Evolutionary conservation across 2,329 filamentous ascomycete species (phyloP), one percentile per base, ranked within the genome.

Genomic region (Cladophialophora yegresii): DNA sequence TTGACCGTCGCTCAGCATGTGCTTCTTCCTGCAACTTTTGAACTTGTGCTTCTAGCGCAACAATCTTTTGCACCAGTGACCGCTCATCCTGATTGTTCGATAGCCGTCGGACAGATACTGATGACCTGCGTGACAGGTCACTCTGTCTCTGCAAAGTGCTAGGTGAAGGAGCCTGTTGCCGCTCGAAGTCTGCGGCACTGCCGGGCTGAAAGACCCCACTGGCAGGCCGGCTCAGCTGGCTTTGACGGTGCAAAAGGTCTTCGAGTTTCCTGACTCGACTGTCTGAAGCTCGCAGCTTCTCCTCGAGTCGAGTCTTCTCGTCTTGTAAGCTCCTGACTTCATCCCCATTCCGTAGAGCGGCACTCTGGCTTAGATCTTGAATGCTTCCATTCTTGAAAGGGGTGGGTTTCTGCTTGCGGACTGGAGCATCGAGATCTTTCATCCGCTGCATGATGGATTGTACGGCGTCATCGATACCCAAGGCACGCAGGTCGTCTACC

Each of bases 381-480:
- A 98, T 85, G 73, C 95, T 98, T 16, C 95, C 95, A 73, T 96
- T 95, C 75, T 97, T 97, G 81, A 99, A 98, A 6, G 95, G 86
- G 63, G 92, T 87, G 76, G 92, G 93, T 66, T 88, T 86, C 74
- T 96, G 93, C 75, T 95, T 91, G 71, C 89, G 92, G 0, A 91
- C 95, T 2, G 93, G 92, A 62, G 85, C 86, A 74, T 88, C 88
- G 13, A 98, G 82, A 60, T 96, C 92, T 66, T 88, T 87, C 65
- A 96, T 84, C 20, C 92, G 85, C 72, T 92, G 90, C 3, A 83
- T 80, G 36, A 98, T 82, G 58, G 96, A 91, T 10, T 87, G 83
- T 1, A 91, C 80, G 64, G 93, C 81, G 1, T 81, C 81, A 4
- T 86, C 80, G 63, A 93, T 87, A 0, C 85, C 85, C 28, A 90